Evolutionary conservation across 2,329 filamentous ascomycete genomes (phyloP).

Genomic region (Aschersonia sp.): DNA sequence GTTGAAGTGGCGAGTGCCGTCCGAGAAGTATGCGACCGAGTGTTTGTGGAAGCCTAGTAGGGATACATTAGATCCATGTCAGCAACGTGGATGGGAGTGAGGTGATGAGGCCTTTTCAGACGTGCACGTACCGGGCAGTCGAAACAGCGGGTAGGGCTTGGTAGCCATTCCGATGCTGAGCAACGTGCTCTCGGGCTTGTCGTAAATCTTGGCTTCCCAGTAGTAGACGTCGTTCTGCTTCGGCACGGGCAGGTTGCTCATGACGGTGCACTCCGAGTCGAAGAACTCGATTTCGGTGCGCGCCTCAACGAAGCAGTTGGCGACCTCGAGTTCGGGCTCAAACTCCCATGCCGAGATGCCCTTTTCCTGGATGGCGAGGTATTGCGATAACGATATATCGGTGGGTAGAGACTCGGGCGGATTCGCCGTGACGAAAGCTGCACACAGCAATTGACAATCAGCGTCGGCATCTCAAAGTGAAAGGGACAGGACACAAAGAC

Average conservation of each 20-base stretch:
- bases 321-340: slow-evolving; percentile 95
- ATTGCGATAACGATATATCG: slow-evolving; percentile 94
- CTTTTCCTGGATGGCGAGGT: slow-evolving; percentile 96
- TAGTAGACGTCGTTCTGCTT: slow-evolving; percentile 99
- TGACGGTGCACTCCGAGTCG: slow-evolving; percentile 92
- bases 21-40: slow-evolving; percentile 83
- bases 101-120: too few species aligned
- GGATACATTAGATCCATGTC: not conserved
- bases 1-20: slow-evolving; percentile 76
- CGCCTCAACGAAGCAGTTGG: slow-evolving; percentile 95
- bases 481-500: not conserved
- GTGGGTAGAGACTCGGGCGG: slow-evolving; percentile 91
- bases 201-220: slow-evolving; percentile 98
- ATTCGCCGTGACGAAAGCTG: slow-evolving; percentile 88
- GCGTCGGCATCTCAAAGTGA: too few species aligned
- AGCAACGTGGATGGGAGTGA: not conserved
- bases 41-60: slow-evolving; percentile 67
- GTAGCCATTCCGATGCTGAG: slow-evolving; percentile 90
- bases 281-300: slow-evolving; percentile 98
- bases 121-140: slow-evolving; percentile 62
- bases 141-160: slow-evolving; percentile 91
- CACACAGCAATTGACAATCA: not conserved
- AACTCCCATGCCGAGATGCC: slow-evolving; percentile 99
- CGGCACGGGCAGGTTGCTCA: slow-evolving; percentile 90
- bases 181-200: slow-evolving; percentile 80